Percentiles rank a stretch among this genome's conserved stretches.
Conservation (phyloP, 257 asterid genomes). For the Solanum pinnatisectum region DNA sequence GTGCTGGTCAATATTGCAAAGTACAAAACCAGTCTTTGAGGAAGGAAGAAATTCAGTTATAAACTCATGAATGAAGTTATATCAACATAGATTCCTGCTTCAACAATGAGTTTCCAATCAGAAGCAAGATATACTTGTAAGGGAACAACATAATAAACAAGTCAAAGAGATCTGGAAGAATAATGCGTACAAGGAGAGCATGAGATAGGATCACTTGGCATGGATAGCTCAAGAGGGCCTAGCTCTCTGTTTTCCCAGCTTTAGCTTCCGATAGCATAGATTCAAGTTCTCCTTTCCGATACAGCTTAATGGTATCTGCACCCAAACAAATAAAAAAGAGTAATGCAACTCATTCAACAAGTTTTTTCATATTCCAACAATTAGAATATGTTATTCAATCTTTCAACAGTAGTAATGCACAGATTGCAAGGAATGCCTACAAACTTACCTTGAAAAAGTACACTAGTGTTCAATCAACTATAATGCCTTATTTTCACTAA, state of each 20-base stretch:
- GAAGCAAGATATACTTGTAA: background rate
- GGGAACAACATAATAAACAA: background rate
- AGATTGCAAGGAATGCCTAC: background rate
- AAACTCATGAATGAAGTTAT: background rate
- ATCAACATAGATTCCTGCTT: background rate
- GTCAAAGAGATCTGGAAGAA: background rate
- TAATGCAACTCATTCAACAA: background rate
- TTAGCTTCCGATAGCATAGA: slow-evolving; percentile 47
- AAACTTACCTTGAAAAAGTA: background rate
- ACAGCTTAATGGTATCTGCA: slow-evolving; percentile 56
- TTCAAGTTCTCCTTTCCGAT: slow-evolving; percentile 59
- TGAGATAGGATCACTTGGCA: background rate
- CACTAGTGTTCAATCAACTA: background rate
- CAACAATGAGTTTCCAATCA: background rate
- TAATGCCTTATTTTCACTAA: background rate
- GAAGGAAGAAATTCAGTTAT: background rate
- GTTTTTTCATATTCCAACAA: background rate
- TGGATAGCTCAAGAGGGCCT: background rate
- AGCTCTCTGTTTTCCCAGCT: slow-evolving; percentile 27
- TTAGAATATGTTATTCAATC: background rate
- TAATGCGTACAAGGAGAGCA: background rate
- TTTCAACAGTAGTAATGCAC: background rate
- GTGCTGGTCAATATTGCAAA: background rate
- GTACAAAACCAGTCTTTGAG: background rate
- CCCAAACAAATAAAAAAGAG: background rate